Evolutionary conservation across 768 basidiomycete species (phyloP).

Genomic region (Suillus clintonianus): DNA sequence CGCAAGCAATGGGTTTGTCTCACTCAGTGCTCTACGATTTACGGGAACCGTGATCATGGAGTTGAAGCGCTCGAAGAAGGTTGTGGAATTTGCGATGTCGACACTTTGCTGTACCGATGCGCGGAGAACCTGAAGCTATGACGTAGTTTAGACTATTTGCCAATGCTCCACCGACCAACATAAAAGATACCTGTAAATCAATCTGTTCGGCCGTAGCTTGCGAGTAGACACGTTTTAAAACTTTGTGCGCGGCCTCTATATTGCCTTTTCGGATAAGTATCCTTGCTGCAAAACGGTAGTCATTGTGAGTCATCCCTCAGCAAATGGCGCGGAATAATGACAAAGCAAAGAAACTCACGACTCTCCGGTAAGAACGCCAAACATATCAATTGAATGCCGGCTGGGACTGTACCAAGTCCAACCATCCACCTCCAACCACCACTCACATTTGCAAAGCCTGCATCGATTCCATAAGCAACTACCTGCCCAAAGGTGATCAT

Average conservation of each 20-base stretch:
- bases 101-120: slow-evolving; percentile 62
- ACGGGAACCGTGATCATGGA: slow-evolving; percentile 57
- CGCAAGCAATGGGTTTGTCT: slow-evolving; percentile 20
- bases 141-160: not conserved
- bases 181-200: slow-evolving; percentile 54
- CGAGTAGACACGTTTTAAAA: slow-evolving; percentile 71
- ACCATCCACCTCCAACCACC: slow-evolving; percentile 87
- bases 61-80: slow-evolving; percentile 53
- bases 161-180: not conserved
- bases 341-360: slow-evolving; percentile 49
- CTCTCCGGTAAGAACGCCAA: slow-evolving; percentile 76
- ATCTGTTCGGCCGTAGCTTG: slow-evolving; percentile 64
- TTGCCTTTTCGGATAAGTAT: slow-evolving; percentile 64
- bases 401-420: slow-evolving; percentile 71
- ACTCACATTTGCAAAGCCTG: slow-evolving; percentile 57
- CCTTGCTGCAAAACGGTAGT: slow-evolving; percentile 42
- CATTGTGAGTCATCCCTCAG: not conserved
- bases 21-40: slow-evolving; percentile 72
- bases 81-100: slow-evolving; percentile 61
- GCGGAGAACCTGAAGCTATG: slow-evolving; percentile 58
- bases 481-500: slow-evolving; percentile 83
- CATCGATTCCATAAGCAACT: slow-evolving; percentile 73
- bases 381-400: slow-evolving; percentile 60
- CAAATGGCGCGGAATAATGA: not conserved
- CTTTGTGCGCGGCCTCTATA: slow-evolving; percentile 48